Base-by-base conservation (phyloP, 305 asterid genomes). In the Plantago lanceolata region DNA sequence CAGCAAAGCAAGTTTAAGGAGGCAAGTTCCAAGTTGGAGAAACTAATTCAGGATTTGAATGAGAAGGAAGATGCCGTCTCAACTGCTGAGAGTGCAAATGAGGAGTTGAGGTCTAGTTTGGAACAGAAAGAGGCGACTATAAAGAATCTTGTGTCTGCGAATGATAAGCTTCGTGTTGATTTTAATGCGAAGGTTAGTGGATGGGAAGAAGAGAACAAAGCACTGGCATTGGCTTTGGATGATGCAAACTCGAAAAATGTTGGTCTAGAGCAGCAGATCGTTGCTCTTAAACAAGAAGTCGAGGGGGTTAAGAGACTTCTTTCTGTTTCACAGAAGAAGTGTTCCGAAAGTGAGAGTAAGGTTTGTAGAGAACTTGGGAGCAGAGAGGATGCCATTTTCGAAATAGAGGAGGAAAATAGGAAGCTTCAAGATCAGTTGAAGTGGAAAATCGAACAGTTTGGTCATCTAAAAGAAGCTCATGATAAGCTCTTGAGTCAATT, bases 371-470 rank as follows among this genome's bases (percentile, higher is more conserved):
- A 43, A 8, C 40, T 21, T 0, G 72, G 71, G 47, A 74, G 51
- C 78, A 82, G 80, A 48, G 86, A 81, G 67, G 88, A 83, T 62
- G 73, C 15, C 64, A 45, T 84, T 66, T 60, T 64, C 52, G 74
- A 78, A 75, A 61, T 85, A 26, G 97, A 84, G 79, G 91, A 82
- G 64, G 89, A 81, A 67, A 82, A 74, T 35, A 76, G 61, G 70
- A 87, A 80, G 77, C 69, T 77, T 21, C 84, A 84, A 68, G 87
- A 85, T 67, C 84, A 85, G 79, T 79, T 89, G 71, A 87, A 92
- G 69, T 87, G 96, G 97, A 89, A 84, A 84, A 87, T 78, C 70
- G 98, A 92, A 69, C 97, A 89, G 72, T 92, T 89, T 65, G 64
- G 65, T 64, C 96, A 84, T 70, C 69, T 92, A 70, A 81, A 82